Conservation (phyloP, 2,329 filamentous ascomycete genomes). For the Rhynchosporium graminicola region DNA sequence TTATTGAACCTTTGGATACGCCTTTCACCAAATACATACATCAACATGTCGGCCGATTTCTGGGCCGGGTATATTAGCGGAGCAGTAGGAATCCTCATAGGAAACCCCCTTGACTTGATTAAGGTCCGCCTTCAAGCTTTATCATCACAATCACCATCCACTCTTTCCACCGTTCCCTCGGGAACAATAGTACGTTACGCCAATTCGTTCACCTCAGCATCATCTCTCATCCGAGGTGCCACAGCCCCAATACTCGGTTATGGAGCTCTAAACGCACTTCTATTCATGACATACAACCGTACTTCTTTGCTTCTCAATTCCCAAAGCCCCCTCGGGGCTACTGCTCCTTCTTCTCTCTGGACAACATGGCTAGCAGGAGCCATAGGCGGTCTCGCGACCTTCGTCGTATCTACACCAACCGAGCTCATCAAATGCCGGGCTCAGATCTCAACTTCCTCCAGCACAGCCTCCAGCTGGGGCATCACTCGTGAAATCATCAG, state of each 20-base stretch:
- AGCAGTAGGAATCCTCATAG: constrained; percentile 81
- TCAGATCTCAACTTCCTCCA: constrained; percentile 57
- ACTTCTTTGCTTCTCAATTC: constrained; percentile 64
- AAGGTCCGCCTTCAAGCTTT: constrained; percentile 81
- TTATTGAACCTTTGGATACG: not conserved
- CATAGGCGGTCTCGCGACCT: constrained; percentile 79
- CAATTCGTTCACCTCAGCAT: constrained; percentile 42
- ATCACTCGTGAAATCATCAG: constrained; percentile 64
- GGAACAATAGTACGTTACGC: constrained; percentile 30
- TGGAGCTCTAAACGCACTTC: constrained; percentile 84
- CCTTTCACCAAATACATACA: not conserved
- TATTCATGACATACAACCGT: constrained; percentile 90
- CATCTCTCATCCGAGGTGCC: constrained; percentile 60
- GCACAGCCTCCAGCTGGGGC: constrained; percentile 45
- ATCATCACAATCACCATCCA: constrained; percentile 3
- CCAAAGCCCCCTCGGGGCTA: constrained; percentile 22
- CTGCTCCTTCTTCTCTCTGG: constrained; percentile 53
- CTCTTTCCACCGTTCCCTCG: constrained; percentile 22
- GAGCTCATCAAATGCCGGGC: constrained; percentile 89
- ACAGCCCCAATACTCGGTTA: constrained; percentile 87
- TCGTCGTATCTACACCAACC: constrained; percentile 82
- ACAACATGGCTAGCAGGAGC: constrained; percentile 80
- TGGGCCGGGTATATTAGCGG: constrained; percentile 92
- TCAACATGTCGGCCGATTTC: constrained; percentile 65
- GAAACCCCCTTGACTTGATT: constrained; percentile 80